These are phyloP conservation scores for Erigeron philadelphicus DNA, from an alignment of 140 eudicot species.

Conservation along the genomic window DNA sequence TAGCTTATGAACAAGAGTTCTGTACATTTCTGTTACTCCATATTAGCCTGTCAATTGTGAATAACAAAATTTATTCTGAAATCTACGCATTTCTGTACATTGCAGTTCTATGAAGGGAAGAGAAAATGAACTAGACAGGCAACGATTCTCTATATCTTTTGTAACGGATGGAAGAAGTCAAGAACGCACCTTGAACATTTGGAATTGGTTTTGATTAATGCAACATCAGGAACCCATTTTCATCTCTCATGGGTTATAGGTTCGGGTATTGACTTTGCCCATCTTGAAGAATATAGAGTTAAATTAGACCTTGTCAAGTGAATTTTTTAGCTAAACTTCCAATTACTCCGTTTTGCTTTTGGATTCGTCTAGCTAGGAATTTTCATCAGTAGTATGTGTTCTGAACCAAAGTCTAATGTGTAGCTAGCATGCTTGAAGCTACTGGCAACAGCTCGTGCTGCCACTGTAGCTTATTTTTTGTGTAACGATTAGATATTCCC, in stretches of 20 bases:
- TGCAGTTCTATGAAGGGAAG: constrained; percentile 32
- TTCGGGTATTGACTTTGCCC: constrained; percentile 95
- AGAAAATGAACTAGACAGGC: constrained; percentile 26
- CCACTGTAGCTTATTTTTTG: constrained; percentile 20
- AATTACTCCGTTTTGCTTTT: constrained; percentile 23
- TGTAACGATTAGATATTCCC: constrained; percentile 8
- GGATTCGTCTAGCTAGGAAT: constrained; percentile 19
- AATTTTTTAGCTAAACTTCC: constrained; percentile 21
- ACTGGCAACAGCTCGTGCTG: constrained; percentile 14
- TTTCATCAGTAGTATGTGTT: constrained; percentile 20
- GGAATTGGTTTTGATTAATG: constrained; percentile 21
- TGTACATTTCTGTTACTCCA: neutral
- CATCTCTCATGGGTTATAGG: constrained; percentile 54
- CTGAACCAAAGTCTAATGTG: constrained; percentile 12
- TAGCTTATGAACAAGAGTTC: neutral
- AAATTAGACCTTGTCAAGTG: constrained; percentile 33
- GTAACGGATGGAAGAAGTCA: constrained; percentile 59
- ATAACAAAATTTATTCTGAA: neutral
- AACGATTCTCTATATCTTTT: constrained; percentile 28
- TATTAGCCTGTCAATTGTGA: neutral
- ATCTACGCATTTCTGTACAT: constrained; percentile 1
- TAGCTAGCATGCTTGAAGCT: constrained; percentile 17
- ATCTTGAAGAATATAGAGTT: constrained; percentile 35
- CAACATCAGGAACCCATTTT: constrained; percentile 24
- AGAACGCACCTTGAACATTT: constrained; percentile 71